These are phyloP conservation scores for Blepharisma japonicum DNA, from an alignment of 73 alveolate species.

Conservation along the genomic window DNA sequence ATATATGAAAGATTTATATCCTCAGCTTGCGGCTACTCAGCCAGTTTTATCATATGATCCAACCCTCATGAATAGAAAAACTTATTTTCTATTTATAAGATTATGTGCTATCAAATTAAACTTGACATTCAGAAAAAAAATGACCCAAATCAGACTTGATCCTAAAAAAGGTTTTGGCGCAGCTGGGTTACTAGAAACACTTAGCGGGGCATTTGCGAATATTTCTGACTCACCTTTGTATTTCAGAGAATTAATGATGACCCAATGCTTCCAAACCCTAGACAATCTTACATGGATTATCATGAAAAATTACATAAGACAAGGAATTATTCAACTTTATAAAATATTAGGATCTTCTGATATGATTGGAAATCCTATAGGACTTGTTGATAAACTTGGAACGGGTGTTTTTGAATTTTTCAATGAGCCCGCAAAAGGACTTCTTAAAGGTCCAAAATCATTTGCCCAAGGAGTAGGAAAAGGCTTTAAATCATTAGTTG, in stretches of 20 bases:
- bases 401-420: constrained; percentile 91
- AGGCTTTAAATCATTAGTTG: constrained; percentile 76
- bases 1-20: constrained; percentile 6
- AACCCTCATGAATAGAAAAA: constrained; percentile 34
- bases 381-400: constrained; percentile 84
- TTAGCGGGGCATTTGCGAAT: constrained; percentile 51
- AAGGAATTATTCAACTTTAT: constrained; percentile 72
- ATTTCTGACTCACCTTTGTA: constrained; percentile 56
- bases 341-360: constrained; percentile 80
- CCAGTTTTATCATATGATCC: constrained; percentile 31
- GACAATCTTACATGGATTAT: constrained; percentile 23
- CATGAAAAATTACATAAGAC: constrained; percentile 56
- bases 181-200: constrained; percentile 29
- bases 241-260: constrained; percentile 49
- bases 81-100: constrained; percentile 48
- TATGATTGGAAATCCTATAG: constrained; percentile 89
- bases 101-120: constrained; percentile 49
- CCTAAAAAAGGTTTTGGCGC: constrained; percentile 42
- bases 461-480: constrained; percentile 90
- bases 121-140: constrained; percentile 32
- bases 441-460: constrained; percentile 82
- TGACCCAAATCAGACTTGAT: constrained; percentile 16
- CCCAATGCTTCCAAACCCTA: constrained; percentile 47
- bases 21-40: constrained; percentile 29
- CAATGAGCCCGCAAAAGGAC: constrained; percentile 90